These are phyloP conservation scores for Keithomyces neogunnii DNA, from an alignment of 2,329 filamentous ascomycete species.

Conservation along the genomic window DNA sequence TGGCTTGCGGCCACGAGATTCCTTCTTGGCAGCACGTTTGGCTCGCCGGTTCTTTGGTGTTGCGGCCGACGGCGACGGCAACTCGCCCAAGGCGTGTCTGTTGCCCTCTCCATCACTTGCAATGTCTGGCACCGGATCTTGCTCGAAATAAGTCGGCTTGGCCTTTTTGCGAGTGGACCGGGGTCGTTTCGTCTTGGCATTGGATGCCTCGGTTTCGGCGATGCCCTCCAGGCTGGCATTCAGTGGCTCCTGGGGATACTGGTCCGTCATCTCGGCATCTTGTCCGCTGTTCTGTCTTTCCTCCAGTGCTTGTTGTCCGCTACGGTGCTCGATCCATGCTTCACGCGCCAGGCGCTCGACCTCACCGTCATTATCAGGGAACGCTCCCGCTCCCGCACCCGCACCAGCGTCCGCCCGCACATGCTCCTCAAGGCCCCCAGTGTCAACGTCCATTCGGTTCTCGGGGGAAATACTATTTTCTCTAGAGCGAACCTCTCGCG, in stretches of 20 bases:
- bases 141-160: slow-evolving; percentile 38
- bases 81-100: slow-evolving; percentile 11
- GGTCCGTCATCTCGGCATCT: slow-evolving; percentile 4
- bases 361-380: slow-evolving; percentile 13
- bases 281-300: slow-evolving; percentile 5
- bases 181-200: slow-evolving; percentile 14
- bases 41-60: slow-evolving; percentile 21
- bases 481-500: slow-evolving; percentile 17
- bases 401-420: neutral
- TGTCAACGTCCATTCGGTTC: slow-evolving; percentile 18
- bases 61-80: slow-evolving; percentile 25
- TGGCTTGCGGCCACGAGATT: slow-evolving; percentile 8
- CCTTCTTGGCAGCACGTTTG: slow-evolving; percentile 21
- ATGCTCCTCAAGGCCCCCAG: no score
- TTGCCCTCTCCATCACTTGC: slow-evolving; percentile 12
- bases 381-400: neutral
- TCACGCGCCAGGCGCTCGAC: slow-evolving; percentile 23
- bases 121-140: slow-evolving; percentile 15
- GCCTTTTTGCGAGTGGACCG: slow-evolving; percentile 36
- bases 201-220: slow-evolving; percentile 3
- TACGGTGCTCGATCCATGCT: slow-evolving; percentile 26
- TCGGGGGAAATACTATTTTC: slow-evolving; percentile 15
- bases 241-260: slow-evolving; percentile 6
- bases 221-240: slow-evolving; percentile 2
- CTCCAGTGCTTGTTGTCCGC: slow-evolving; percentile 15